Percentiles rank a stretch among this genome's conserved stretches.
These are phyloP conservation scores for Chlamydomonas incerta DNA, from an alignment of 139 green algal species.

Conservation along the genomic window DNA sequence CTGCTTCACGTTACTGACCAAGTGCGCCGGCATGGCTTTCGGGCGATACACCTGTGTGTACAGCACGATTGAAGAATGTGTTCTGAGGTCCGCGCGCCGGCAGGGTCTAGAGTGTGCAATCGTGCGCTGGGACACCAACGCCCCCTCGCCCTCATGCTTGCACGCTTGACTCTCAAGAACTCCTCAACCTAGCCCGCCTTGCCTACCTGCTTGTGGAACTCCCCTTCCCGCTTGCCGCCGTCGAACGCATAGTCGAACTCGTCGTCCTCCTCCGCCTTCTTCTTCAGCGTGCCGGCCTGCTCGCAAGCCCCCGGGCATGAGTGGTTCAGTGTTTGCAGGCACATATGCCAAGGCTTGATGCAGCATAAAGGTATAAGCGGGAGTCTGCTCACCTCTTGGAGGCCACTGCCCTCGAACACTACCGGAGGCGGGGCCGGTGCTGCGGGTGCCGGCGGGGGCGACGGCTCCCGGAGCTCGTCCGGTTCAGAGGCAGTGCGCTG, in stretches of 20 bases:
- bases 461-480: background rate
- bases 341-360: too few species aligned
- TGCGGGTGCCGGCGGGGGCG: background rate
- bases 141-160: too few species aligned
- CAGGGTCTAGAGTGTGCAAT: too few species aligned
- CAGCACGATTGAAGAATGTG: too few species aligned
- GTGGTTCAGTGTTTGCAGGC: too few species aligned
- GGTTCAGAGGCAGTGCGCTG: too few species aligned
- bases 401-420: slow-evolving; percentile 26
- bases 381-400: background rate
- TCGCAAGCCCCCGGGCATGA: too few species aligned
- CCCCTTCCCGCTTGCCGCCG: slow-evolving; percentile 42
- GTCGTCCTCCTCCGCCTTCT: slow-evolving; percentile 25
- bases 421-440: background rate
- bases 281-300: slow-evolving; percentile 42
- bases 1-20: slow-evolving; percentile 53
- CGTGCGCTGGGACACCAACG: too few species aligned
- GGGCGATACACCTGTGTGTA: slow-evolving; percentile 47
- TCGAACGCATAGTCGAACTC: slow-evolving; percentile 56
- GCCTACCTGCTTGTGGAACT: slow-evolving; percentile 48
- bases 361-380: too few species aligned
- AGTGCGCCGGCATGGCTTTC: slow-evolving; percentile 45
- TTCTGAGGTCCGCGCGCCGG: too few species aligned
- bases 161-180: too few species aligned
- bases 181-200: too few species aligned